Evolutionary conservation across 306 rosid species (phyloP), one percentile per base, ranked within the genome.

Genomic region (Ceratonia siliqua): DNA sequence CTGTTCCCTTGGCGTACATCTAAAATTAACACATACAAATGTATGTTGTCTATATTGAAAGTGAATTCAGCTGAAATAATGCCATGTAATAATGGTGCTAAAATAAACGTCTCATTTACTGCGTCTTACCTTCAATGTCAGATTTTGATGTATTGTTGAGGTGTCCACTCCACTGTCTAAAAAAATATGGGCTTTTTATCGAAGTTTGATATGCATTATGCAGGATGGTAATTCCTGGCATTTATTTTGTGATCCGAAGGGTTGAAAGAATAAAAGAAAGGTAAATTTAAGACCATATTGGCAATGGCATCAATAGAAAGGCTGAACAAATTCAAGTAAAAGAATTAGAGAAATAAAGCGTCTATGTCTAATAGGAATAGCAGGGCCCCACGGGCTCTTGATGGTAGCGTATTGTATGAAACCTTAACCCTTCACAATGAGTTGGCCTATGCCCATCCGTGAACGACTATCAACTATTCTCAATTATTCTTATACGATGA

Each of bases 321-420:
- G 36, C 21, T 11, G 71, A 65, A 17, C 22, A 48, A 28, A 17
- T n/a, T 48, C 8, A 48, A 36, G 27, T 69, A 49, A 10, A 74
- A 69, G 78, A 63, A n/a, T n/a, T n/a, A 45, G 62, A 45, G 38
- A 25, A 45, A n/a, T 33, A 48, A 73, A 53, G 72, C 74, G 63
- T 68, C 54, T 20, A 1, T 61, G 58, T 8, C 3, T 3, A 36
- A 10, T 18, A 4, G 49, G 52, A 57, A 69, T 48, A 43, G 75
- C 13, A 30, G 73, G 72, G 76, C 38, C 79, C 79, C 71, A 61
- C 10, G 14, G 49, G 9, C 35, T 74, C 50, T 24, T 67, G 57
- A 78, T 13, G 66, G 78, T 83, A 50, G 78, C 86, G 78, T 83
- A 77, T 69, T 78, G 86, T 74, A 70, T 58, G n/a, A 6, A 72